Conservation (phyloP, 1,284 basidiomycete species). For the Boletellus deceptivus region DNA sequence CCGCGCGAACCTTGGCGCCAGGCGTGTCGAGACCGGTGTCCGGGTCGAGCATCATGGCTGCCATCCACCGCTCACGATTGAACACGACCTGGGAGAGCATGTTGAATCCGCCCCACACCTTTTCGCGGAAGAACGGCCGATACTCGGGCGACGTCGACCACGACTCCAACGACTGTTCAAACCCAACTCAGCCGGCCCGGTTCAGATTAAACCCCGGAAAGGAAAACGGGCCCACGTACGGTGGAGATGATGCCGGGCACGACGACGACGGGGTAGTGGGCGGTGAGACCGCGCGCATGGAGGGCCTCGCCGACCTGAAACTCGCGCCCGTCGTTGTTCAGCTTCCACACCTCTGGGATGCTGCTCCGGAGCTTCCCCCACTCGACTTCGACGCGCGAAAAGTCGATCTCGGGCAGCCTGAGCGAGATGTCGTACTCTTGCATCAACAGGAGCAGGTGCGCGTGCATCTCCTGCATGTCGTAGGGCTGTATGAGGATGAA, state of each 20-base stretch:
- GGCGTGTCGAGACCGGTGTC: constrained; percentile 89
- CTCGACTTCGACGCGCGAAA: constrained; percentile 64
- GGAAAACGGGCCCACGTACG: constrained; percentile 38
- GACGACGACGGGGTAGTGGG: constrained; percentile 77
- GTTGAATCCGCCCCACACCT: constrained; percentile 82
- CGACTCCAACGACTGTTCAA: constrained; percentile 68
- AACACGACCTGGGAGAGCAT: constrained; percentile 89
- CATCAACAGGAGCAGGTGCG: constrained; percentile 51
- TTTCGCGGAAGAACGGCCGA: constrained; percentile 78
- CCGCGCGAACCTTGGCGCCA: constrained; percentile 87
- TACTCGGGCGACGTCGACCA: constrained; percentile 84
- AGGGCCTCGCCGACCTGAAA: constrained; percentile 81
- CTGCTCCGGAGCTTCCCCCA: constrained; percentile 63
- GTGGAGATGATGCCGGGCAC: constrained; percentile 81
- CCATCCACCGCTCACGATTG: constrained; percentile 86
- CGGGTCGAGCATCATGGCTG: constrained; percentile 88
- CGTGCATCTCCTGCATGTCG: constrained; percentile 58
- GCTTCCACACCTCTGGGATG: constrained; percentile 76
- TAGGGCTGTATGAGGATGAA: constrained; percentile 59
- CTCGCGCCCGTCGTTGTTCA: constrained; percentile 80
- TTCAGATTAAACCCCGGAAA: not conserved
- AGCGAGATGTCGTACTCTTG: constrained; percentile 58
- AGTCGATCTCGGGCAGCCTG: constrained; percentile 57
- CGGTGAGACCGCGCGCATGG: constrained; percentile 62
- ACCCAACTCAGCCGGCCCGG: not conserved